These are phyloP conservation scores for Mycena amicta DNA, from an alignment of 768 basidiomycete species.

Conservation along the genomic window DNA sequence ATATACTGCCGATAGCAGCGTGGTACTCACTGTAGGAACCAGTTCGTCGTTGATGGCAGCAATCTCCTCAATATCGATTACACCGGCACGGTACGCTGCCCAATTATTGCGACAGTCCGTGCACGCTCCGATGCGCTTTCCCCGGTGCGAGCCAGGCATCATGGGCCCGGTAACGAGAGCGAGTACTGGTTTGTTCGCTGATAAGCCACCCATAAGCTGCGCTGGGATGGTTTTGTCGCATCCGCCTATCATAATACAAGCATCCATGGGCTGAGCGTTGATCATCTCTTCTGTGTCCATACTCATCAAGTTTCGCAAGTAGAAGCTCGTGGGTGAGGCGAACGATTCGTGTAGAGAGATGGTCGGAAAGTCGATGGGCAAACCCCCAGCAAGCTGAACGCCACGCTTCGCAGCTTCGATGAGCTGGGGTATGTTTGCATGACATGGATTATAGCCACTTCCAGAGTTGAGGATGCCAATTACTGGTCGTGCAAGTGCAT, in stretches of 20 bases:
- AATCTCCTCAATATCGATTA: slow-evolving; percentile 24
- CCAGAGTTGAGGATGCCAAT: slow-evolving; percentile 23
- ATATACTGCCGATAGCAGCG: no score
- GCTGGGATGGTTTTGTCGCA: slow-evolving; percentile 24
- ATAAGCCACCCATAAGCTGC: slow-evolving; percentile 23
- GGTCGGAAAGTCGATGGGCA: slow-evolving; percentile 23
- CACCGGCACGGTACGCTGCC: slow-evolving; percentile 21
- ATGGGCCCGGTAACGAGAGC: slow-evolving; percentile 22
- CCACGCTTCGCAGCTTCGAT: slow-evolving; percentile 23
- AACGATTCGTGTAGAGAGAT: slow-evolving; percentile 23
- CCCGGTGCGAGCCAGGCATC: slow-evolving; percentile 22
- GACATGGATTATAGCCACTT: slow-evolving; percentile 22
- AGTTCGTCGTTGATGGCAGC: slow-evolving; percentile 22
- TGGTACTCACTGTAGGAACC: slow-evolving; percentile 20
- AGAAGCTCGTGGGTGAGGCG: slow-evolving; percentile 21
- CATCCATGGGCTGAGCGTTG: slow-evolving; percentile 23
- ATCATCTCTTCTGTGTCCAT: slow-evolving; percentile 26
- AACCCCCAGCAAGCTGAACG: slow-evolving; percentile 18
- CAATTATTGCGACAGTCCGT: slow-evolving; percentile 23
- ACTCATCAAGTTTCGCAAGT: slow-evolving; percentile 20
- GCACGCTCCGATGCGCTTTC: slow-evolving; percentile 19
- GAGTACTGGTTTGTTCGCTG: slow-evolving; percentile 20
- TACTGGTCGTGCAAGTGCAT: slow-evolving; percentile 20
- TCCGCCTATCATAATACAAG: slow-evolving; percentile 24
- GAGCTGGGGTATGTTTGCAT: slow-evolving; percentile 22